Evolutionary conservation across 176 grass and related monocot species (phyloP), one percentile per base, ranked within the genome.

Genomic region (Oryza nivara): DNA sequence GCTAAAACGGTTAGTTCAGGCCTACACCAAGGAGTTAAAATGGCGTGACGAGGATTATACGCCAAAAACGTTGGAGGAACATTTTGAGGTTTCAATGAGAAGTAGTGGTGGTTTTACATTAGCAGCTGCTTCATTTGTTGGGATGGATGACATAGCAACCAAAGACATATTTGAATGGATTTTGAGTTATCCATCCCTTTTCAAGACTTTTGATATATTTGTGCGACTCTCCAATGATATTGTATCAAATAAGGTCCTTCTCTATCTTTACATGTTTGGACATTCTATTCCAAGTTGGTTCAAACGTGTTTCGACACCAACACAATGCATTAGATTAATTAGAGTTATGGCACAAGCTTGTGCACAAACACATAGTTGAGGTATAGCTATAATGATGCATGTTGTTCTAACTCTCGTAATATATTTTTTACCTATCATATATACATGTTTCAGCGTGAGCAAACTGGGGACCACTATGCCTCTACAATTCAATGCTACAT

Each of bases 401-500:
- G 17, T 16, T 54, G 51, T 56, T 56, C 52, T 56, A 19, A 56
- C 52, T 56, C 52, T 56, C 52, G 6, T 19, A 60, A 19, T 48
- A 32, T 30, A 2, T 20, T 60, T 19, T 67, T 28, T 46, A 19
- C 52, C 15, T 56, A 19, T 19, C 52, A 56, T 17, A 56, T 56
- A 56, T 19, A 56, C 6, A 35, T 38, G 36, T 19, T 11, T 58
- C 75, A 88, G 87, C 87, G 87, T 75, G 76, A 89, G 38, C 82
- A 91, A 83, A 70, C 69, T 4, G 77, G 47, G 25, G 64, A 75
- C 0, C 69, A 87, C 13, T 72, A 68, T 12, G 70, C 64, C 19
- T 87, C 85, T 1, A 91, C 63, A 6, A 68, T 91, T 14, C 76
- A 88, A 2, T 88, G 85, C 73, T 91, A 87, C 77, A 91, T 91